Conservation (phyloP, 75 land plant genomes). For the Adiantum capillusveneris region DNA sequence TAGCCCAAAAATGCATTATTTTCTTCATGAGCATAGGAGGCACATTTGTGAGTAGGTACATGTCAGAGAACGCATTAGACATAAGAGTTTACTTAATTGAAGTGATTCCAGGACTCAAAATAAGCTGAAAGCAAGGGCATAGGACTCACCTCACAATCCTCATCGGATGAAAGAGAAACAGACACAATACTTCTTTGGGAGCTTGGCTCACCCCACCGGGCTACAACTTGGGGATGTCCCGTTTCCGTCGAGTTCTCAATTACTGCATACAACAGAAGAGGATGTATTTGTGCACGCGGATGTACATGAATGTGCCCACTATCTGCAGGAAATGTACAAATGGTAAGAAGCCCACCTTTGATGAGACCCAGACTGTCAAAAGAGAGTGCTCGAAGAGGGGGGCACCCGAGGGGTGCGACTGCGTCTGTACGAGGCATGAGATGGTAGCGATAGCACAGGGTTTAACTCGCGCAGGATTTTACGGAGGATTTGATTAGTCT, state of each 20-base stretch:
- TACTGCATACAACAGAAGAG: conserved; percentile 21
- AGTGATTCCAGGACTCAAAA: no score
- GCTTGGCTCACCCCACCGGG: conserved; percentile 75
- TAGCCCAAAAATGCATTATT: no score
- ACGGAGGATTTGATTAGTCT: no score
- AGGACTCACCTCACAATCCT: not conserved
- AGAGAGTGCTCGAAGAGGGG: conserved; percentile 56
- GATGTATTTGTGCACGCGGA: not conserved
- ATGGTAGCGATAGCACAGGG: no score
- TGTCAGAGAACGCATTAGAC: no score
- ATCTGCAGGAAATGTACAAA: conserved; percentile 5
- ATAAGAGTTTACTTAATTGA: no score
- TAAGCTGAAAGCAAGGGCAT: no score
- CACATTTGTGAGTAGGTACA: no score
- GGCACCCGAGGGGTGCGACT: conserved; percentile 49
- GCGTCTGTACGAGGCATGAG: conserved; percentile 36
- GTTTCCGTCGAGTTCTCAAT: conserved; percentile 43
- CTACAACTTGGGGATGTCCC: conserved; percentile 56
- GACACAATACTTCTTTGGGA: conserved; percentile 37
- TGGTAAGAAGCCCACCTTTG: conserved; percentile 46
- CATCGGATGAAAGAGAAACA: conserved; percentile 39
- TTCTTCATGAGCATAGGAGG: no score
- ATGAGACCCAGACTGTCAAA: conserved; percentile 68
- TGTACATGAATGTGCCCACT: not conserved
- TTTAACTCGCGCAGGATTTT: no score